Percentiles rank a stretch among this genome's conserved stretches.
phyloP scores from a whole-genome alignment of 2,329 filamentous ascomycete genomes.

The Calonectria henricotiae region DNA sequence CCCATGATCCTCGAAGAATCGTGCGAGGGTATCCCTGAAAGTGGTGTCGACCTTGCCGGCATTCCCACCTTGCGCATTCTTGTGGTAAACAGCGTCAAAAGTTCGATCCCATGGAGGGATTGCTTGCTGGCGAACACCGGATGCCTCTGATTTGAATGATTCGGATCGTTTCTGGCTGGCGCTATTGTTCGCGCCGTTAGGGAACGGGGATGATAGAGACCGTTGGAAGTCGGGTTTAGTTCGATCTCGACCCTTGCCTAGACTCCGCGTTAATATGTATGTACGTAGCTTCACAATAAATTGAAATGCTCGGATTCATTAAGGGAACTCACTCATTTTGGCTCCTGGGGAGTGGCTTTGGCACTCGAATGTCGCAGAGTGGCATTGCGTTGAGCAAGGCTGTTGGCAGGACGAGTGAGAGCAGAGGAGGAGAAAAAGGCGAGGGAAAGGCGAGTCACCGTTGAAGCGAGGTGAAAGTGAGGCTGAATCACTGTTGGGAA shows the following conservation, averaged over 20 bases:
- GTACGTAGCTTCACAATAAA: background rate
- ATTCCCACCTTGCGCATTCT: slow-evolving; percentile 33
- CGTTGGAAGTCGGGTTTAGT: slow-evolving; percentile 18
- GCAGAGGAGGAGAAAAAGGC: background rate
- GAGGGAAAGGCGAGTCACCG: background rate
- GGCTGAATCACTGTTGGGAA: slow-evolving; percentile 8
- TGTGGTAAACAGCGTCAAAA: slow-evolving; percentile 59
- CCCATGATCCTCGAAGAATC: slow-evolving; percentile 46
- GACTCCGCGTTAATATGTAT: background rate
- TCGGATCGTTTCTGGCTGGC: background rate
- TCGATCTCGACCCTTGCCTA: slow-evolving; percentile 1
- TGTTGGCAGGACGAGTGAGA: background rate
- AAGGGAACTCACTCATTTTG: background rate
- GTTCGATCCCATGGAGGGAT: slow-evolving; percentile 58
- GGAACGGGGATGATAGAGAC: slow-evolving; percentile 11
- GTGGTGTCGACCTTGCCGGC: slow-evolving; percentile 5
- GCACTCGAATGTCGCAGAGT: background rate
- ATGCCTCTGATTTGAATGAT: background rate
- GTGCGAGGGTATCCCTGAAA: slow-evolving; percentile 46
- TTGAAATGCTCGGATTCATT: no score
- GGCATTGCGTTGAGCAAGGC: background rate
- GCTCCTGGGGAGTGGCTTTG: background rate
- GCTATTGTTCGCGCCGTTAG: background rate
- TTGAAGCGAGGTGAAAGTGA: background rate
- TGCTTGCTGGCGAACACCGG: slow-evolving; percentile 20